Conservation (phyloP, 2,329 filamentous ascomycete species). For the Colletotrichum tabaci region DNA sequence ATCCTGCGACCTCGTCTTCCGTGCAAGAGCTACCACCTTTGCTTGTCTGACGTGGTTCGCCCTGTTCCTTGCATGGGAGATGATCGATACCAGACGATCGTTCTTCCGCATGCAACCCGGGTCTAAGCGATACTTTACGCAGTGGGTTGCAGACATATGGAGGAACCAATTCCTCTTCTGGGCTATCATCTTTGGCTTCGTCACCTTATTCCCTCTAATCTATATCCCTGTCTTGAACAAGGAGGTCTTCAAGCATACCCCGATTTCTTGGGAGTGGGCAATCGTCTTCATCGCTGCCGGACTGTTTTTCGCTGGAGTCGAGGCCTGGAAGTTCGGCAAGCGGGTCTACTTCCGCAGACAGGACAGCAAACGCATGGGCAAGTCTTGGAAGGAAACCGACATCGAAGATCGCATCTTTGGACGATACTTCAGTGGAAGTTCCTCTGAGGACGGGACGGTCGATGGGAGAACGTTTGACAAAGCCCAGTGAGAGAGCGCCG, state of each 20-base stretch:
- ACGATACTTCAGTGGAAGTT: neutral
- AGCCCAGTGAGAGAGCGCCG: conserved; percentile 5
- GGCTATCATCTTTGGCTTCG: conserved; percentile 58
- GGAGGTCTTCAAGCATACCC: conserved; percentile 66
- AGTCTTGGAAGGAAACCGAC: conserved; percentile 33
- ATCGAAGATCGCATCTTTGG: conserved; percentile 39
- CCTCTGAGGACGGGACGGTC: neutral
- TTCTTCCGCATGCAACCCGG: conserved; percentile 77
- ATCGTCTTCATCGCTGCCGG: conserved; percentile 62
- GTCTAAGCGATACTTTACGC: conserved; percentile 67
- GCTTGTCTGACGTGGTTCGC: conserved; percentile 78
- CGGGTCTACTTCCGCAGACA: conserved; percentile 46
- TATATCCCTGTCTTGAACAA: conserved; percentile 68
- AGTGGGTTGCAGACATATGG: conserved; percentile 74
- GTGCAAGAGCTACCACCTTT: conserved; percentile 76
- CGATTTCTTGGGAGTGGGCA: conserved; percentile 59
- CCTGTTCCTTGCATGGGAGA: conserved; percentile 78
- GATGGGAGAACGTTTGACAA: neutral
- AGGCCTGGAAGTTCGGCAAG: conserved; percentile 67
- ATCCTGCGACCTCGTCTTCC: conserved; percentile 71
- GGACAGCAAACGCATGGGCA: conserved; percentile 20
- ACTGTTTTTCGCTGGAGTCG: conserved; percentile 65
- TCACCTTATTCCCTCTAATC: conserved; percentile 53
- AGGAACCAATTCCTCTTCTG: conserved; percentile 61
- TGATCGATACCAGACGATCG: conserved; percentile 73